These are phyloP conservation scores for Blastocystis sp. DNA, from an alignment of 352 stramenopile genomes.

Conservation along the genomic window DNA sequence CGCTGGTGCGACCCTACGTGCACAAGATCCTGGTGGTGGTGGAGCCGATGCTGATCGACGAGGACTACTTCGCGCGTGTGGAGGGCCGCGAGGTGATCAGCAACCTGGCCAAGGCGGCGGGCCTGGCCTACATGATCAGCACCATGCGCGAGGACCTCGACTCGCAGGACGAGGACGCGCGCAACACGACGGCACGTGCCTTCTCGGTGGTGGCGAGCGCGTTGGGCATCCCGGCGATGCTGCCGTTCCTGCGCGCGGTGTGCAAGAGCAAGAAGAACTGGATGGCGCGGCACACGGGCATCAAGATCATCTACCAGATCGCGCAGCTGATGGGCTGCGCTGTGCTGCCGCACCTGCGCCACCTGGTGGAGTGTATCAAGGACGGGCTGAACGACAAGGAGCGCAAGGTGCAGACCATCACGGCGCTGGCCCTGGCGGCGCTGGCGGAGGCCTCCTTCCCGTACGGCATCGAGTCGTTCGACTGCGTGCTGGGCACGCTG, in stretches of 20 bases:
- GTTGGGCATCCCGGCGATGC: slow-evolving; percentile 89
- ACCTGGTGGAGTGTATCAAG: slow-evolving; percentile 95
- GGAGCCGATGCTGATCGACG: slow-evolving; percentile 96
- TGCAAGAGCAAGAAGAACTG: slow-evolving; percentile 95
- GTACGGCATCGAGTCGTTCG: slow-evolving; percentile 99
- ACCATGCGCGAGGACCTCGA: slow-evolving; percentile 98
- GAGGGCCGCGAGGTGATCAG: slow-evolving; percentile 98
- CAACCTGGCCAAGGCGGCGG: slow-evolving; percentile 96
- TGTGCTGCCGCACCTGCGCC: slow-evolving; percentile 92
- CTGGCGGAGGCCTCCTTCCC: slow-evolving; percentile 93
- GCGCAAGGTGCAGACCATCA: slow-evolving; percentile 93
- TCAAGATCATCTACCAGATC: slow-evolving; percentile 97
- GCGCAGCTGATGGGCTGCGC: slow-evolving; percentile 95
- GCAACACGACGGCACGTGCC: slow-evolving; percentile 93
- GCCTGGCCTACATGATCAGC: slow-evolving; percentile 97
- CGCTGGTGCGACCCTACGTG: slow-evolving; percentile 95
- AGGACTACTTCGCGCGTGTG: slow-evolving; percentile 97
- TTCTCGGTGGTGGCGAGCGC: slow-evolving; percentile 98
- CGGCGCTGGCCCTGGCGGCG: slow-evolving; percentile 90
- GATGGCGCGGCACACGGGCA: slow-evolving; percentile 96
- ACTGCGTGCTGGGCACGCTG: slow-evolving; percentile 91
- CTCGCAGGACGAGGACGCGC: slow-evolving; percentile 94
- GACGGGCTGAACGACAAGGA: slow-evolving; percentile 93
- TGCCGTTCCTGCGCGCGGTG: slow-evolving; percentile 98
- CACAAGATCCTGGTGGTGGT: slow-evolving; percentile 99